Evolutionary conservation across 2,329 filamentous ascomycete genomes (phyloP).

Genomic region (Nemania serpens): DNA sequence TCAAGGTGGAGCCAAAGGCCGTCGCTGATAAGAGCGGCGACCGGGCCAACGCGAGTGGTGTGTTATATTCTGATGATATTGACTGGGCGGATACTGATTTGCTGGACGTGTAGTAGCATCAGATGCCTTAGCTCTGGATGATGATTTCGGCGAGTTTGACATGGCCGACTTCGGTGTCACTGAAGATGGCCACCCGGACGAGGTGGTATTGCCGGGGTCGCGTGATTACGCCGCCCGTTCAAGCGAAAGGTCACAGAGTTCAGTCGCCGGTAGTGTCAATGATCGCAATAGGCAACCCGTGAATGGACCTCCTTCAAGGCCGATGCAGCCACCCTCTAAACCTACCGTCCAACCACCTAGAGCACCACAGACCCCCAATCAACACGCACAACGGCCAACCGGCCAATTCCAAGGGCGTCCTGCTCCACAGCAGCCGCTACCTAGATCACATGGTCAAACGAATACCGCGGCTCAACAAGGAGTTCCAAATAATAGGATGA

Average conservation of each 20-base stretch:
- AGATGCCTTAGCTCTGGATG: conserved; percentile 41
- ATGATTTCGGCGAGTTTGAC: conserved; percentile 65
- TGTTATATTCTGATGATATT: conserved; percentile 50
- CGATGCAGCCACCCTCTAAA: conserved; percentile 48
- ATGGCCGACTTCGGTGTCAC: conserved; percentile 75
- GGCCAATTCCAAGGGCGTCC: conserved; percentile 34
- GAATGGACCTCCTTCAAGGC: conserved; percentile 28
- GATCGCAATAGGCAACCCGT: conserved; percentile 37
- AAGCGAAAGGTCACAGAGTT: conserved; percentile 37
- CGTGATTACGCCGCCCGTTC: conserved; percentile 34
- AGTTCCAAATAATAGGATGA: conserved; percentile 33
- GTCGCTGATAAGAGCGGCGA: conserved; percentile 39
- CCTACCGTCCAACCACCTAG: conserved; percentile 41
- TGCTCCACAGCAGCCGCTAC: conserved; percentile 32
- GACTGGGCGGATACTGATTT: conserved; percentile 43
- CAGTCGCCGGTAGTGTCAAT: conserved; percentile 32
- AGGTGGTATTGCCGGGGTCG: conserved; percentile 63
- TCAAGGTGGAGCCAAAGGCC: conserved; percentile 37
- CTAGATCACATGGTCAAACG: conserved; percentile 29
- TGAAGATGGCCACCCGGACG: conserved; percentile 75
- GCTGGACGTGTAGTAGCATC: conserved; percentile 40
- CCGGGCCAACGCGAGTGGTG: conserved; percentile 45
- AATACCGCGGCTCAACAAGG: conserved; percentile 35
- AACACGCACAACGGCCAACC: conserved; percentile 36
- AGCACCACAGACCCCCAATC: conserved; percentile 45